These are phyloP conservation scores for Annulohypoxylon truncatum DNA, from an alignment of 2,329 filamentous ascomycete genomes.

Conservation along the genomic window DNA sequence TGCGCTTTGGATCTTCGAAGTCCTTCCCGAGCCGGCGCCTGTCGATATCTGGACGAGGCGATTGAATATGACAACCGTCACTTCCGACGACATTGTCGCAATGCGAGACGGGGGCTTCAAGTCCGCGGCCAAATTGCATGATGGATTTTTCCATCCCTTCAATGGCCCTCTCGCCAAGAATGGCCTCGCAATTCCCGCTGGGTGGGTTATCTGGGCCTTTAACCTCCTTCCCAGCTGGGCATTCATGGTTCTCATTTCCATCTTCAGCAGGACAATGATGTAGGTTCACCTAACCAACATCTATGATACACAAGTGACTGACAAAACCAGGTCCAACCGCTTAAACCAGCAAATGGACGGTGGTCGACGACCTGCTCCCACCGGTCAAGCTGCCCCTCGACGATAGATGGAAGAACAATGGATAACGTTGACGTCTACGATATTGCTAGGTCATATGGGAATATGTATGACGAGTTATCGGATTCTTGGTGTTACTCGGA, in stretches of 20 bases:
- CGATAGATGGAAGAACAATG: constrained; percentile 24
- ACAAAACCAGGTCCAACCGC: constrained; percentile 40
- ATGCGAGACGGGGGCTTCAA: constrained; percentile 66
- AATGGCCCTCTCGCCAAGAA: constrained; percentile 74
- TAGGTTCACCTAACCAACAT: constrained; percentile 59
- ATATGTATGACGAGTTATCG: neutral
- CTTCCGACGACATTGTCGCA: constrained; percentile 70
- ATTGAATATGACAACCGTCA: constrained; percentile 77
- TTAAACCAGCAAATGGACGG: constrained; percentile 44
- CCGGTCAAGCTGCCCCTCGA: constrained; percentile 46
- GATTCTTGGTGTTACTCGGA: constrained; percentile 3
- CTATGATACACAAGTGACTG: constrained; percentile 22
- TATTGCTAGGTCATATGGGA: neutral
- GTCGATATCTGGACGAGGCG: constrained; percentile 73
- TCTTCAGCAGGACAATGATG: constrained; percentile 81
- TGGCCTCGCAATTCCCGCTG: constrained; percentile 71
- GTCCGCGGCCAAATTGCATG: constrained; percentile 57
- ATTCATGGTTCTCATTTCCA: constrained; percentile 80
- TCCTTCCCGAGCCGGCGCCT: constrained; percentile 72
- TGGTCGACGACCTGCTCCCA: constrained; percentile 43
- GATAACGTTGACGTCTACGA: neutral
- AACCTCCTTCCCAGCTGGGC: constrained; percentile 77
- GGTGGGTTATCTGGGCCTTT: constrained; percentile 75
- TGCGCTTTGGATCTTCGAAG: constrained; percentile 73
- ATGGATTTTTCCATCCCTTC: constrained; percentile 81